phyloP scores from a whole-genome alignment of 1,284 basidiomycete genomes.

The Ceratobasidium theobromae region DNA sequence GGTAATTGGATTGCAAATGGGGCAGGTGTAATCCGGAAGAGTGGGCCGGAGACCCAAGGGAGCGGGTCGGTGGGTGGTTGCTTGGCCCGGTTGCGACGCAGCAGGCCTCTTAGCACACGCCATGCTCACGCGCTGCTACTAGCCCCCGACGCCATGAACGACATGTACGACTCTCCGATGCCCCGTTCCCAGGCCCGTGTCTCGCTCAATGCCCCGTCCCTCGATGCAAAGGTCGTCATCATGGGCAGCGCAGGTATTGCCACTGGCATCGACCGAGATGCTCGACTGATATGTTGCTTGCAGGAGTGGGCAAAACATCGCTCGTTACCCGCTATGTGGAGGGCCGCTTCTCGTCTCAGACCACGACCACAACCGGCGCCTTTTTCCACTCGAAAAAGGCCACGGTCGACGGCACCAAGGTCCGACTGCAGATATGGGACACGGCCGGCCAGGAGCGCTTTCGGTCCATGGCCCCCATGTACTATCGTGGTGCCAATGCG shows the following conservation, averaged over 20 bases:
- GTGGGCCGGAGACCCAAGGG: conserved; percentile 2
- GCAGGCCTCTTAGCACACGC: not conserved
- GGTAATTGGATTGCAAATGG: conserved; percentile 9
- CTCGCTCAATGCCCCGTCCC: conserved; percentile 45
- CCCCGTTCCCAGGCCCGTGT: conserved; percentile 21
- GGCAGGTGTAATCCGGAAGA: not conserved
- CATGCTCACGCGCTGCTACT: conserved; percentile 24
- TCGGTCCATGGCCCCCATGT: conserved; percentile 97
- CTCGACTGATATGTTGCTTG: not conserved
- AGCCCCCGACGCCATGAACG: conserved; percentile 9
- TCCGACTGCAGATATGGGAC: conserved; percentile 83
- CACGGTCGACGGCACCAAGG: conserved; percentile 81
- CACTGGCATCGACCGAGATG: not conserved
- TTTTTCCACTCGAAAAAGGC: conserved; percentile 96
- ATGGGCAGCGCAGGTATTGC: conserved; percentile 89
- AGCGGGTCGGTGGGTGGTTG: conserved; percentile 6
- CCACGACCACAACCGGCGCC: conserved; percentile 90
- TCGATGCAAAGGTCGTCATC: conserved; percentile 96
- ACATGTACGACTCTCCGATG: conserved; percentile 22
- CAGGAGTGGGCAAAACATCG: conserved; percentile 93
- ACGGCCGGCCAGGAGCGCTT: conserved; percentile 98
- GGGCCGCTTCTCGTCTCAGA: conserved; percentile 83
- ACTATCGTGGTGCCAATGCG: conserved; percentile 97
- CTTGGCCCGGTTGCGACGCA: not conserved
- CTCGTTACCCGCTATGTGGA: conserved; percentile 91